Conservation (phyloP, 352 stramenopile species). For the Phytophthora parvispora region DNA sequence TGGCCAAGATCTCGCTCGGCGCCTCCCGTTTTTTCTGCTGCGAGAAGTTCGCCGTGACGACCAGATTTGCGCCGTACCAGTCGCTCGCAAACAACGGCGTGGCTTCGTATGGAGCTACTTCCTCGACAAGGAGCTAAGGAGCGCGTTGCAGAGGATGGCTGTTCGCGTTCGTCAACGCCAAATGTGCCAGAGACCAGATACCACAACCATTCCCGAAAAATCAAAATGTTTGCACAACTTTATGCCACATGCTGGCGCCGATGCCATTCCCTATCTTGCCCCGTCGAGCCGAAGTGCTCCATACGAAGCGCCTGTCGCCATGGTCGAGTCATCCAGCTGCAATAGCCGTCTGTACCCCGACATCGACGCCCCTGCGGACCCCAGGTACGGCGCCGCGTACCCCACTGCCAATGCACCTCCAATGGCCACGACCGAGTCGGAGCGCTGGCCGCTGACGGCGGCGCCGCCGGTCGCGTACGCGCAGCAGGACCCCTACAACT, state of each 20-base stretch:
- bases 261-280: background rate
- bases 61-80: conserved; percentile 16
- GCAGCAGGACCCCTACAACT: conserved; percentile 21
- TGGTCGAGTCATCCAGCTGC: conserved; percentile 22
- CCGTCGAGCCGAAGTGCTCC: background rate
- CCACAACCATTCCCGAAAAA: background rate
- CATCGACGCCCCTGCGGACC: conserved; percentile 21
- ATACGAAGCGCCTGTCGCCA: conserved; percentile 1
- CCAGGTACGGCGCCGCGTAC: conserved; percentile 9
- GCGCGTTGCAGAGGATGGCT: too few relatives aligned
- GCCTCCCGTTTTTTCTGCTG: conserved; percentile 64
- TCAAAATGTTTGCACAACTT: too few relatives aligned
- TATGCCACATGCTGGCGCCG: background rate
- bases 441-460: conserved; percentile 29
- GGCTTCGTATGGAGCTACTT: conserved; percentile 34
- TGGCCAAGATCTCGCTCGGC: conserved; percentile 48
- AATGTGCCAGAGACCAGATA: background rate
- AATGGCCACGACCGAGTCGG: conserved; percentile 19
- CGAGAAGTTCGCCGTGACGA: conserved; percentile 43
- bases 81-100: conserved; percentile 2
- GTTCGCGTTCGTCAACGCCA: background rate
- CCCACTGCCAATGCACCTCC: conserved; percentile 12
- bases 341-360: conserved; percentile 25
- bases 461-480: conserved; percentile 15
- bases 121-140: conserved; percentile 14